Base-by-base conservation (phyloP, 2,329 filamentous ascomycete species). In the Ophiostoma ulmi region DNA sequence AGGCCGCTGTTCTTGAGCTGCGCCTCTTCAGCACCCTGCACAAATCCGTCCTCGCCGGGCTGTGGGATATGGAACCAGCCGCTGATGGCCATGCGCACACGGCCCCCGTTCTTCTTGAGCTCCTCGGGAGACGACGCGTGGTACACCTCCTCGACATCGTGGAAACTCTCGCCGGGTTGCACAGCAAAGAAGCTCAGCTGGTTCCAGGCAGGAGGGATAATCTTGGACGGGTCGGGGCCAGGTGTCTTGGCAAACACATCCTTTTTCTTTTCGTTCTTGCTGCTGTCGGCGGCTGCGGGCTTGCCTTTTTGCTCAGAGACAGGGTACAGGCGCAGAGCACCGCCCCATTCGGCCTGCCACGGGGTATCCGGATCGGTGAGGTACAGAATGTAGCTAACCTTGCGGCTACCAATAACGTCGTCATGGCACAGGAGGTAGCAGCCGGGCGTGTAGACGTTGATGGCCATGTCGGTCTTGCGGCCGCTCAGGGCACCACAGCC, bases 1-100 rank as follows among this genome's bases (percentile, higher is more conserved):
- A 98, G 85, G 76, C 93, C 94, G 80, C 94, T 98, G 80, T 93
- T 93, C 79, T 93, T 90, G 14, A 92, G 92, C 73, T 96, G 87
- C 78, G 90, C 91, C 82, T 96, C 93, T 79, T 98, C 94, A 70
- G 95, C 85, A 4, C 94, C 95, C 77, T 91, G 84, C 75, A 97
- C 88, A 76, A 91, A 99, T 63, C 95, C 95, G 36, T 97, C 93
- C 79, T 99, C 95, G 70, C 94, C 94, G 75, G 91, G 82, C 80
- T 99, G 95, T 0, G 95, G 95, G 74, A 99, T 98, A 80, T 99
- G 95, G 80, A 96, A 99, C 95, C 95, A 99, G 69, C 95, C 95
- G 78, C 93, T 97, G 77, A 99, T 97, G 68, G 95, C 95, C 94
- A 99, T 98, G 75, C 95, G 90, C 67, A 97, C 88, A 67, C 92